Base-by-base conservation (phyloP, 2,329 filamentous ascomycete genomes). In the Cercospora sesami region DNA sequence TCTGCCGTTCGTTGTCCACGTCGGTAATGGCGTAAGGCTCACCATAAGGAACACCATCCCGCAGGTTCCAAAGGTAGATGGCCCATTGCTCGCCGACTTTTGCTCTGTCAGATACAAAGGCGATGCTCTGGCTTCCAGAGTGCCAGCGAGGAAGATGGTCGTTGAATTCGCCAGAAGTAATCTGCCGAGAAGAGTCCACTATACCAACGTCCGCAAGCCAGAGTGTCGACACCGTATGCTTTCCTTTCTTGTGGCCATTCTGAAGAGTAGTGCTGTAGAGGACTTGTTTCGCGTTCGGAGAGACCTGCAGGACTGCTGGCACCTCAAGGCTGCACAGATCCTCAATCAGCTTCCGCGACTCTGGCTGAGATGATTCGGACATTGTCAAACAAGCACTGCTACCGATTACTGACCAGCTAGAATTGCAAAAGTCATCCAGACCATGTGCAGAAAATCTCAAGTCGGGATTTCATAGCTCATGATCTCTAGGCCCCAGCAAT, bases 61-160 rank as follows among this genome's bases (percentile, higher is more conserved):
- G 18, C 6, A 76, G 28, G 30, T 71, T 55, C 33, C 77, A 60
- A 2, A 75, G 33, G 62, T 79, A 79, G 39, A 80, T 74, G 1
- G 76, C 77, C 65, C 70, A 75, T 42, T 69, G 73, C 66, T 77
- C 70, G 1, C 77, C 77, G 21, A 60, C 42, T n/a, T 75, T 73
- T 8, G 70, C 75, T 33, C 78, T 73, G 61, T 80, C 77, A 3
- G 78, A 79, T n/a, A 78, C 60, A 65, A 79, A 80, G 14, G 75
- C 75, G 23, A 80, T 75, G 45, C 68, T 68, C 9, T 72, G 68
- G 16, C 74, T 73, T 66, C 76, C 71, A 2, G 77, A 73, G 33
- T 70, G 65, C 75, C 76, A 79, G 55, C 70, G 18, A 16, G 76
- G 72, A 14, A 39, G 42, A 48, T 69, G 63, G 60, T 78, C 75